These are phyloP conservation scores for Parastagonospora nodorum DNA, from an alignment of 2,329 filamentous ascomycete genomes.

Conservation along the genomic window DNA sequence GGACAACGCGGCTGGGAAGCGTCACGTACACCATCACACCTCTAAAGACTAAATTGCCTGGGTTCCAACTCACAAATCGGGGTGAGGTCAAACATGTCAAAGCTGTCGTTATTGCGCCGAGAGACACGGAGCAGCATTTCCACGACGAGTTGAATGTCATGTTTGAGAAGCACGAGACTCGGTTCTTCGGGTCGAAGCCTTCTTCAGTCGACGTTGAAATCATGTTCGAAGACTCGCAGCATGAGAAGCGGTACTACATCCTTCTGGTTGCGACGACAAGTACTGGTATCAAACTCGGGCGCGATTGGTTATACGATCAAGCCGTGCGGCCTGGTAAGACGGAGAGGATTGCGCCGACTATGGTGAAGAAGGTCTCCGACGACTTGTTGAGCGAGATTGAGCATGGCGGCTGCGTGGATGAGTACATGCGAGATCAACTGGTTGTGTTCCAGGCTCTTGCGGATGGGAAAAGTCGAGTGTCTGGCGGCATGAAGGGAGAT, in stretches of 20 bases:
- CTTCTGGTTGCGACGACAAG: conserved; percentile 60
- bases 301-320: conserved; percentile 56
- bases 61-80: conserved; percentile 43
- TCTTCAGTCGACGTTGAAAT: conserved; percentile 14
- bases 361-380: conserved; percentile 52
- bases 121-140: conserved; percentile 35
- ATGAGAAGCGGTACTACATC: conserved; percentile 57
- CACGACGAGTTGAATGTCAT: conserved; percentile 29
- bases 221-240: conserved; percentile 50
- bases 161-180: conserved; percentile 20
- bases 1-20: conserved; percentile 52
- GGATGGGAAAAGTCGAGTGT: conserved; percentile 46
- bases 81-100: conserved; percentile 33
- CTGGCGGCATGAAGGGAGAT: conserved; percentile 29
- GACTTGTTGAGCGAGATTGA: conserved; percentile 54
- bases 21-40: conserved; percentile 57
- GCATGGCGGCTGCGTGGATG: conserved; percentile 58
- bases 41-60: conserved; percentile 37
- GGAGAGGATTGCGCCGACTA: conserved; percentile 32
- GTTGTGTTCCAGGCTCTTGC: conserved; percentile 65
- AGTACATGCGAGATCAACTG: conserved; percentile 62
- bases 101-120: conserved; percentile 48
- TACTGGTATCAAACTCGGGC: conserved; percentile 55
- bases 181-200: conserved; percentile 20
- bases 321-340: conserved; percentile 25